phyloP scores from a whole-genome alignment of 2,329 filamentous ascomycete genomes.

The Fusarium sp. region DNA sequence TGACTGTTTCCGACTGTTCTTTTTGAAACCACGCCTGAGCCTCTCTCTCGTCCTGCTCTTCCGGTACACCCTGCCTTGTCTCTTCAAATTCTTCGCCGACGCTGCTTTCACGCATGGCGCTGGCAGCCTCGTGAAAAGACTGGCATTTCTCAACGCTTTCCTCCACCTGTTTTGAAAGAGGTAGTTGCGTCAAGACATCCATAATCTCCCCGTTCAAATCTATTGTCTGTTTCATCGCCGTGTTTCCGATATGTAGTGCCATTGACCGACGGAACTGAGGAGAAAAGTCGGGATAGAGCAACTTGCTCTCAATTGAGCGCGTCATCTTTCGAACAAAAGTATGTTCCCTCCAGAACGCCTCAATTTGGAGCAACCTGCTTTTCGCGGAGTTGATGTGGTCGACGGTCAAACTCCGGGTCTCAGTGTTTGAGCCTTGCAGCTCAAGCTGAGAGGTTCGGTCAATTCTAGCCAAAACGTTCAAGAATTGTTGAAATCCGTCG shows the following conservation, averaged over 20 bases:
- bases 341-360: conserved; percentile 49
- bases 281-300: conserved; percentile 47
- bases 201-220: conserved; percentile 39
- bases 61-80: not conserved
- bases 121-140: conserved; percentile 9
- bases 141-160: conserved; percentile 22
- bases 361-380: conserved; percentile 47
- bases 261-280: conserved; percentile 44
- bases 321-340: conserved; percentile 43
- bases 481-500: conserved; percentile 33
- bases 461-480: conserved; percentile 35
- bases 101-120: not conserved
- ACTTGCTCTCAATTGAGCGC: conserved; percentile 48
- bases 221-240: conserved; percentile 33
- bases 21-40: not conserved
- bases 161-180: conserved; percentile 6
- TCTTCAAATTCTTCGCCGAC: not conserved
- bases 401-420: not conserved
- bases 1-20: conserved; percentile 1
- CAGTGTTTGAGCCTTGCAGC: not conserved
- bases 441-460: conserved; percentile 21
- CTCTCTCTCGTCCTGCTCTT: conserved; percentile 3
- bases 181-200: conserved; percentile 13
- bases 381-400: conserved; percentile 15
- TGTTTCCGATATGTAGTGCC: conserved; percentile 42